Base-by-base conservation (phyloP, 495 filamentous ascomycete species). In the Penicillium parvum region DNA sequence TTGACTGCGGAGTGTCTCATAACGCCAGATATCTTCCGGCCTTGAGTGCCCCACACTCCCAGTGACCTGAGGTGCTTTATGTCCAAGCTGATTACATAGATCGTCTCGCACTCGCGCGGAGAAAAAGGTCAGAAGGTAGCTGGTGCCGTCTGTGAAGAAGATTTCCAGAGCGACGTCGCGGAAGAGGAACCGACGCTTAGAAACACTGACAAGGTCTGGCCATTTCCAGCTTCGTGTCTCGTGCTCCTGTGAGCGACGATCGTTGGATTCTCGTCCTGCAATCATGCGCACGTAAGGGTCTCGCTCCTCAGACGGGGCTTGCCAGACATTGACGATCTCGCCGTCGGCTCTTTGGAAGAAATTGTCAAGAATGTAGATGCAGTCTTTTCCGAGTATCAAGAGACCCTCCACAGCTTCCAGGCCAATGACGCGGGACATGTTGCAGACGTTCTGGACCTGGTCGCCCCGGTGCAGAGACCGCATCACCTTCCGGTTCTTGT, bases 401-500 rank as follows among this genome's bases (percentile, higher is more conserved):
- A 98, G 78, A 14, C 94, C 92, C 62, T 98, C 92, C 38, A 81
- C 80, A 15, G 91, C 90, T 52, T 97, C 91, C 4, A 98, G 71
- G 7, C 92, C 92, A 39, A 96, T 82, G 37, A 98, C 87, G 7
- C 94, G 81, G 30, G 92, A 96, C 43, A 96, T 81, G 56, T 98
- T 98, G 72, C 87, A 92, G 5, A 96, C 88, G 50, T 85, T 83
- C 55, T 95, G 87, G n/a, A 98, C 90, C 40, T 87, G 75, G 53
- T 98, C 92, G 4, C 88, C 88, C 22, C 87, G 85, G 46, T 96
- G 86, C 9, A 98, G 75, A 50, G 88, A 95, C 43, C 92, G 75
- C 87, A 97, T 90, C 35, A 98, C 92, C 64, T 94, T 96, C 11
- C 92, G 74, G 55, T 98, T 96, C 68, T 95, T 96, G 58, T 98